A percentile compares a stretch with the other conserved stretches of the same genome.
Conservation (phyloP, 345 rosid genomes). For the rapeseed (Brassica napus) region Da-Ae NC_063439.1:22279501-22280000, state of each 20-base stretch:
- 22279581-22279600: constrained; percentile 98
- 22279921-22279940: constrained; percentile 3
- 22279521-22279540: background rate
- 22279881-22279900: background rate
- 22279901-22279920: background rate
- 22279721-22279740: constrained; percentile 67
- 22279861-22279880: constrained; percentile 49
- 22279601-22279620: constrained; percentile 80
- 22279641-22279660: constrained; percentile 58
- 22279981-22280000: constrained; percentile 75
- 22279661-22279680: constrained; percentile 63
- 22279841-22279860: constrained; percentile 60
- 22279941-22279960: constrained; percentile 81
- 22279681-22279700: constrained; percentile 48
- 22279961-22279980: constrained; percentile 84
- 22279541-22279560: constrained; percentile 12
- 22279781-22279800: constrained; percentile 63
- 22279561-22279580: constrained; percentile 82
- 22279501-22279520: background rate
- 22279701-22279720: constrained; percentile 43
- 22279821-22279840: constrained; percentile 92
- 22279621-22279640: constrained; percentile 57
- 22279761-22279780: constrained; percentile 63
- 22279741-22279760: constrained; percentile 74
- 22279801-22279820: constrained; percentile 66